Evolutionary conservation across 345 rosid genomes (phyloP), one percentile per base, ranked within the genome.

Genomic region (Erodium maritimum): DNA sequence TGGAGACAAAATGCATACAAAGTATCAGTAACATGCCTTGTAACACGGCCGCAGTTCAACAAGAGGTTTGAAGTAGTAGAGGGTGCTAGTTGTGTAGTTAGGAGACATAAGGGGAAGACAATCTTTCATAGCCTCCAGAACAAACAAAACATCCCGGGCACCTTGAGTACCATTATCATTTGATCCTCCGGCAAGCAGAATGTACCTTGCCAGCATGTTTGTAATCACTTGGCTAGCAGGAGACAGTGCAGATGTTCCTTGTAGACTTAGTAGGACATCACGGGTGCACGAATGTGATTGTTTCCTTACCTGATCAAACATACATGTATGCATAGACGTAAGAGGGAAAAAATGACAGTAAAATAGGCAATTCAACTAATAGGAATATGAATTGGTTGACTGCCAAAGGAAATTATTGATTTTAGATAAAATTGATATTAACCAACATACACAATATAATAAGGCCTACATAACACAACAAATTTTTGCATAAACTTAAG

Each of bases 181-280:
- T 9, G 99, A 83, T 61, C 90, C 83, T 61, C 78, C 80, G 7
- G 90, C 85, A 1, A 86, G 82, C 34, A 86, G 77, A 56, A 91
- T 78, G 77, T 73, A 78, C 75, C 77, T 80, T 69, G 87, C 86
- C 20, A 89, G 83, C 34, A 67, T 33, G 55, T 79, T 80, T 1
- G 80, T 73, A 33, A 89, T 72, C 11, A 74, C 81, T 76, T 88
- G 90, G 64, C 99, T 87, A n/a, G 86, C 84, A n/a, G 82, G 80
- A 16, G 69, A 64, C 25, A 80, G 61, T 12, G 73, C 65, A 0
- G 79, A 63, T 17, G 77, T 80, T 45, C 86, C 82, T 60, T 70
- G 82, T 61, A 83, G 74, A 70, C 75, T 71, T 63, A 70, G 82
- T 46, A 93, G 63, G 52, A 77, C 72, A 51, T 83, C 90, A 21